Conservation (phyloP, 495 filamentous ascomycete species). For the Annulohypoxylon maeteangense region DNA sequence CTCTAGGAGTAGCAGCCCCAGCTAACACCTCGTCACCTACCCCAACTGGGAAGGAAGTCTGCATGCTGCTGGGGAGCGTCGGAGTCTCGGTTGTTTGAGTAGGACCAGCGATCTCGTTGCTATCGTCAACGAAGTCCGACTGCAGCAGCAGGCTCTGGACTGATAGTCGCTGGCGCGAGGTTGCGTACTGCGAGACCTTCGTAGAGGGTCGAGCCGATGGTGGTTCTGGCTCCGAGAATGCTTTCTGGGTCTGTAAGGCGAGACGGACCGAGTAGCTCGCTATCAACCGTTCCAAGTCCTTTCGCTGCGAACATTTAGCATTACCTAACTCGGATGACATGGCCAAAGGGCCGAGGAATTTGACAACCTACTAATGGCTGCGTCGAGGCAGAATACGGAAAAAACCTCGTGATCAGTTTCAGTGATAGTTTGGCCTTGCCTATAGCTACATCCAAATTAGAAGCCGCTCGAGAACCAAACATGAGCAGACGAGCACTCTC, state of each 20-base stretch:
- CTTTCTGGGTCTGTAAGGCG: slow-evolving; percentile 30
- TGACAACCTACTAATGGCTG: slow-evolving; percentile 33
- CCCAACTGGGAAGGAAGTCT: not conserved
- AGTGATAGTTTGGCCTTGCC: slow-evolving; percentile 39
- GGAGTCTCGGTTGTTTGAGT: slow-evolving; percentile 5
- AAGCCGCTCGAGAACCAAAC: slow-evolving; percentile 39
- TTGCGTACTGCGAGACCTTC: slow-evolving; percentile 44
- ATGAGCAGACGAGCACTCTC: slow-evolving; percentile 44
- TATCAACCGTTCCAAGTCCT: slow-evolving; percentile 39
- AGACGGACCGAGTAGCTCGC: slow-evolving; percentile 42
- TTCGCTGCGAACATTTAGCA: slow-evolving; percentile 26
- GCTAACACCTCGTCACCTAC: not conserved
- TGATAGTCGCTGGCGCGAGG: slow-evolving; percentile 42
- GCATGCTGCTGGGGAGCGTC: not conserved
- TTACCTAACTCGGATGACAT: not conserved
- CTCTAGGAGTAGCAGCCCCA: not conserved
- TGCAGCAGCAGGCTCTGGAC: slow-evolving; percentile 46
- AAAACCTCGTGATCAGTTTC: slow-evolving; percentile 41
- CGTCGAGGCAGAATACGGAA: slow-evolving; percentile 40
- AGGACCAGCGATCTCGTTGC: slow-evolving; percentile 39
- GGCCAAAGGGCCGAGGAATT: not conserved
- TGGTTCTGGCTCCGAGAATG: slow-evolving; percentile 39
- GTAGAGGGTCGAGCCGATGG: slow-evolving; percentile 26
- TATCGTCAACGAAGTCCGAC: slow-evolving; percentile 46
- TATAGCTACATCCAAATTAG: slow-evolving; percentile 36